Base-by-base conservation (phyloP, 352 stramenopile species). In the Pythium sp. region DNA sequence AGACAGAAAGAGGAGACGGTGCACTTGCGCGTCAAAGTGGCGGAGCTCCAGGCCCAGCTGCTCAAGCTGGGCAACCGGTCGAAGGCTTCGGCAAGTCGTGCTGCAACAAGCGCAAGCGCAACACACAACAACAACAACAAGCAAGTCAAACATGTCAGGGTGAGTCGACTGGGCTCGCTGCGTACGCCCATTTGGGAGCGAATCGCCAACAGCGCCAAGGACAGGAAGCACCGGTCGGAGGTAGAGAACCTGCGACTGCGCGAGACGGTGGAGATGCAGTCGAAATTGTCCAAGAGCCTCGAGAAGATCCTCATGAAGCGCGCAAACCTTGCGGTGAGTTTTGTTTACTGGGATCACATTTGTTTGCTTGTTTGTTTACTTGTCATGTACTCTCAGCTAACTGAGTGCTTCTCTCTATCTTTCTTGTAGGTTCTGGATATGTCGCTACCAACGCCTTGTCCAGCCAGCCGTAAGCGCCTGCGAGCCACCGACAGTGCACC, bases 241-340 rank as follows among this genome's bases (percentile, higher is more conserved):
- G 81, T 86, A 71, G 79, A 89, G 60, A 91, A 91, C 54, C 53
- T 80, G 24, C 76, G 69, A 0, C 72, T 86, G n/a, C 81, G 80
- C 47, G 74, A 72, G 11, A 65, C 80, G 1, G 74, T 86, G 51
- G 72, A 86, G 54, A 71, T 76, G 20, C 78, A 86, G 65, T 38
- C 80, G 20, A 84, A 84, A 68, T 72, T 84, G 43, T 80, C 76
- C 14, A 81, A 81, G 59, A 74, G 78, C 8, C 69, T 86, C 8
- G 74, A 79, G 63, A 84, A 84, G 41, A 65, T 86, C 0, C 62
- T 86, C 24, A 72, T 73, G 58, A 85, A 82, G 51, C 51, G 75
- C 54, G 79, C 72, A 58, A 84, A 84, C 65, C 69, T 51, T 14
- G 43, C 71, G 62, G 26, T 77, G 2, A 5, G 15, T 43, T 43